A percentile compares a stretch with the other conserved stretches of the same genome.
Conservation (phyloP, 805 yeast species). For the Wickerhamomyces canadensis region DNA sequence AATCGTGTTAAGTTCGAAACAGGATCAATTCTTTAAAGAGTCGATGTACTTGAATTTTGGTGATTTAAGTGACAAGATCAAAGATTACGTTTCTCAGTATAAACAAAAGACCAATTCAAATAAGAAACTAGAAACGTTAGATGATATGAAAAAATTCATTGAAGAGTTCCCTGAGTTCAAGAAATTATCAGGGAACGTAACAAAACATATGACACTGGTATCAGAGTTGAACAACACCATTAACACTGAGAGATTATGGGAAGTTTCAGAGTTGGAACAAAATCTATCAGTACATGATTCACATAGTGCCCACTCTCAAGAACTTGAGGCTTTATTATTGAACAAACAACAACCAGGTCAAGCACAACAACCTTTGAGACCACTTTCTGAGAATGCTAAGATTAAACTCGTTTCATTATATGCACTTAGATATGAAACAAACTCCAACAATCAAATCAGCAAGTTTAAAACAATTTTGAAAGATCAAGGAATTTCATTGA, state of each 20-base stretch:
- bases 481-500: conserved; percentile 26
- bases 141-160: conserved; percentile 86
- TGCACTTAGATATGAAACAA: conserved; percentile 61
- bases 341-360: conserved; percentile 25
- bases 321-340: conserved; percentile 50
- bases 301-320: conserved; percentile 50
- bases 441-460: conserved; percentile 38
- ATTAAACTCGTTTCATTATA: conserved; percentile 70
- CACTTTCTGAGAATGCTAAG: conserved; percentile 50
- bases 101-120: conserved; percentile 74
- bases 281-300: conserved; percentile 63
- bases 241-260: conserved; percentile 63
- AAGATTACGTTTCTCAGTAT: conserved; percentile 76
- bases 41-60: conserved; percentile 91
- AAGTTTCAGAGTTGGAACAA: conserved; percentile 87
- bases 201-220: conserved; percentile 88
- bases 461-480: conserved; percentile 34
- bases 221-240: conserved; percentile 80
- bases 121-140: conserved; percentile 66
- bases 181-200: conserved; percentile 78
- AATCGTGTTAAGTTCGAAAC: conserved; percentile 59
- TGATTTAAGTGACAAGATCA: conserved; percentile 84
- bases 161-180: conserved; percentile 94
- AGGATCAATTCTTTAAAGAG: conserved; percentile 73
- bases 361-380: conserved; percentile 26